Evolutionary conservation across 192 early-diverging fungal genomes (phyloP).

Genomic region (Dispira simplex): DNA sequence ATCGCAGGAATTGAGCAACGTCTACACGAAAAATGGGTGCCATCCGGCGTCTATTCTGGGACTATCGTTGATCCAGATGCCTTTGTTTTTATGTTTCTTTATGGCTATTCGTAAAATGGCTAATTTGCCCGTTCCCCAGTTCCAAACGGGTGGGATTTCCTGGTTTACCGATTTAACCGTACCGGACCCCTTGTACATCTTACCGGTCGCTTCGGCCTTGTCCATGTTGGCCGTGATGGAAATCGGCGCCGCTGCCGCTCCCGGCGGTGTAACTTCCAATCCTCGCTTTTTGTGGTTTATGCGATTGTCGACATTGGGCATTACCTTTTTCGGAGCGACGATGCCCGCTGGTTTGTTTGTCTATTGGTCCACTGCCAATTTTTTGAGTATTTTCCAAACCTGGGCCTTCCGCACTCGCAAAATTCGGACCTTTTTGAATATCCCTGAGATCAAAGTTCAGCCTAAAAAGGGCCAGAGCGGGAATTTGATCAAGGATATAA

Average conservation of each 20-base stretch:
- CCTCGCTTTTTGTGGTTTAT: constrained; percentile 26
- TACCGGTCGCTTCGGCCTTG: constrained; percentile 56
- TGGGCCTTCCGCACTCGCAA: constrained; percentile 37
- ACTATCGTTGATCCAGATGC: constrained; percentile 51
- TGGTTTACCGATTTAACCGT: constrained; percentile 81
- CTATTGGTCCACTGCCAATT: constrained; percentile 72
- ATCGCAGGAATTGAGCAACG: constrained; percentile 34
- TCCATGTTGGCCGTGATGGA: constrained; percentile 62
- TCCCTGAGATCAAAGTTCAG: constrained; percentile 31
- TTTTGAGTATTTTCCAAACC: constrained; percentile 53
- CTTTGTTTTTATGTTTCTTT: constrained; percentile 76
- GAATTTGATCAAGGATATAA: too few species aligned
- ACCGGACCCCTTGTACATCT: constrained; percentile 64
- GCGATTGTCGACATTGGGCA: constrained; percentile 24
- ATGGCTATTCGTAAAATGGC: constrained; percentile 70
- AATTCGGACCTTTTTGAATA: constrained; percentile 38
- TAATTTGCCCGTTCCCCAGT: constrained; percentile 61
- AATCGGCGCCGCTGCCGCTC: constrained; percentile 22
- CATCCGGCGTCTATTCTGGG: constrained; percentile 44
- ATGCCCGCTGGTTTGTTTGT: constrained; percentile 53
- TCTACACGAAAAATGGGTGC: constrained; percentile 47
- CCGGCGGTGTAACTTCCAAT: constrained; percentile 12
- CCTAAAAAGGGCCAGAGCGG: too few species aligned
- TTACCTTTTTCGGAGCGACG: constrained; percentile 28
- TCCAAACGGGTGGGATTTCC: constrained; percentile 50